These are phyloP conservation scores for Aristolochia contorta DNA, from an alignment of 164 flowering plant species.

Conservation along the genomic window DNA sequence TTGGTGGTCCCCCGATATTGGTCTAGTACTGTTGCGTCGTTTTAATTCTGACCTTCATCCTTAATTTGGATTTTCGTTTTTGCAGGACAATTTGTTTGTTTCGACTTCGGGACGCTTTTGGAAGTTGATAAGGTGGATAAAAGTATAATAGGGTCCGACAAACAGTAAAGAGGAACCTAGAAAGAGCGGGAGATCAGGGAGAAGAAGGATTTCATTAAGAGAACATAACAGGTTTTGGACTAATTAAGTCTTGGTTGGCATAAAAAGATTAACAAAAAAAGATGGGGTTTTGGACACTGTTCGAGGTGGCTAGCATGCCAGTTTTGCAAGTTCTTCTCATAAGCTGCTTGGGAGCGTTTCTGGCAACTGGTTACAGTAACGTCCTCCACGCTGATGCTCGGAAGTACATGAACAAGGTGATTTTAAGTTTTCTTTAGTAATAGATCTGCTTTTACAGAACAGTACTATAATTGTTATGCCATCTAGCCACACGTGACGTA, in stretches of 20 bases:
- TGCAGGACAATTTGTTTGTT: no score
- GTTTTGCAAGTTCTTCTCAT: constrained; percentile 60
- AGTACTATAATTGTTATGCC: no score
- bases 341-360: constrained; percentile 58
- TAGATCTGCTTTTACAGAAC: no score
- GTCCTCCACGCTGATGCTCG: constrained; percentile 57
- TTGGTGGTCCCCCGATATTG: no score
- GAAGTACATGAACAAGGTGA: constrained; percentile 63
- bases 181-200: not conserved
- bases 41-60: no score
- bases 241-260: not conserved
- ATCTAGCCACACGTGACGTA: no score
- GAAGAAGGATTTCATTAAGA: not conserved
- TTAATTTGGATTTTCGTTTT: no score
- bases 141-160: not conserved
- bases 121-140: no score
- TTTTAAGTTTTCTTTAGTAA: no score
- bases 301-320: constrained; percentile 75
- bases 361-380: constrained; percentile 55
- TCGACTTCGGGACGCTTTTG: no score
- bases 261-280: not conserved
- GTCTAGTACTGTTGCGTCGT: no score
- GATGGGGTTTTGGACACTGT: constrained; percentile 72
- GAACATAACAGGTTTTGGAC: not conserved
- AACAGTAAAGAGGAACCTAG: not conserved